Conservation (phyloP, 257 asterid species). For the Lycium ferocissimum region DNA sequence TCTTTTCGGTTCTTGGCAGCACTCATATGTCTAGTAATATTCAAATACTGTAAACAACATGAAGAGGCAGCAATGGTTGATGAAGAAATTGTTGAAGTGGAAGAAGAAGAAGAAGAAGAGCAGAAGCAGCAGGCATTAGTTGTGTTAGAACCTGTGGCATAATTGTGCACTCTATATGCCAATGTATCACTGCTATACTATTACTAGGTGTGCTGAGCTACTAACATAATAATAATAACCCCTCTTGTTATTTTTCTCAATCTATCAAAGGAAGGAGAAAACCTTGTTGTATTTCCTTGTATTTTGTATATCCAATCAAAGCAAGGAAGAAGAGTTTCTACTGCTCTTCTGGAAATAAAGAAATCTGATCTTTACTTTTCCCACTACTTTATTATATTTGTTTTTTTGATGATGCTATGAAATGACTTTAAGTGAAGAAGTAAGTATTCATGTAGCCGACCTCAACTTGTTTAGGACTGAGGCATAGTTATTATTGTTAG, state of each 20-base stretch:
- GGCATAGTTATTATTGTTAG: not conserved
- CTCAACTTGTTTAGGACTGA: not conserved
- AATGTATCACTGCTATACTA: not conserved
- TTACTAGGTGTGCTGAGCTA: not conserved
- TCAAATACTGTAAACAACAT: constrained; percentile 70
- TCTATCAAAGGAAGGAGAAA: constrained; percentile 1
- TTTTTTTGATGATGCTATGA: not conserved
- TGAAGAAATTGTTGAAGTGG: constrained; percentile 39
- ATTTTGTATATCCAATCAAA: constrained; percentile 21
- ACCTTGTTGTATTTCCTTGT: constrained; percentile 20
- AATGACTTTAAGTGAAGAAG: not conserved
- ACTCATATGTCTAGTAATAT: constrained; percentile 74
- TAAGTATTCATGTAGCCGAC: too few relatives aligned
- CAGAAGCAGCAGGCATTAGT: constrained; percentile 60
- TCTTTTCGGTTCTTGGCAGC: constrained; percentile 68
- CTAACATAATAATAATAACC: constrained; percentile 20
- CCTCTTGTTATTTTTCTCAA: not conserved
- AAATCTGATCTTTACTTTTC: not conserved
- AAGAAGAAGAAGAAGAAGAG: constrained; percentile 29
- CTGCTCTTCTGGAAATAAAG: constrained; percentile 25
- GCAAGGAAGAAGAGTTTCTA: not conserved
- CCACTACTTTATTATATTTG: not conserved
- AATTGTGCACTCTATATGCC: not conserved
- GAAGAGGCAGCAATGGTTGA: constrained; percentile 44
- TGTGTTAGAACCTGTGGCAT: constrained; percentile 45